Conservation (phyloP, 495 filamentous ascomycete species). For the Lepidopterella palustris region DNA sequence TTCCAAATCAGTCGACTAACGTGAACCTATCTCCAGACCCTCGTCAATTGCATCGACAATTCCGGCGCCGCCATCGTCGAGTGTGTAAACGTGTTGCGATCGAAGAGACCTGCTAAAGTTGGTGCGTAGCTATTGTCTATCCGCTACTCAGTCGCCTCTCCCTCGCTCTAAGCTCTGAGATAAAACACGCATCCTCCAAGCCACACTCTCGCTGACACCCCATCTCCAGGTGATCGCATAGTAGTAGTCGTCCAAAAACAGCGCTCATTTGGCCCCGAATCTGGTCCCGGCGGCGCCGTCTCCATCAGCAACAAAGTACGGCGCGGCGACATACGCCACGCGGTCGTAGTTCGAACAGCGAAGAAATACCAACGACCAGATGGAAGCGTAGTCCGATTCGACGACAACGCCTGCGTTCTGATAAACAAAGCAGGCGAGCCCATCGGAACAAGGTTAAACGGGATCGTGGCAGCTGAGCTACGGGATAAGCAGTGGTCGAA, state of each 20-base stretch:
- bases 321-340: conserved; percentile 93
- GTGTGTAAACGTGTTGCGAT: conserved; percentile 84
- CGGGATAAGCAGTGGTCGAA: conserved; percentile 90
- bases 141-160: neutral
- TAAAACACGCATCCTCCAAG: too few relatives aligned
- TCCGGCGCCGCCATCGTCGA: conserved; percentile 97
- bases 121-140: conserved; percentile 50
- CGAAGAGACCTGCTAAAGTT: conserved; percentile 83
- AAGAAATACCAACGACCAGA: conserved; percentile 82
- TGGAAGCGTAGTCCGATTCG: conserved; percentile 84
- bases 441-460: conserved; percentile 85
- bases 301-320: conserved; percentile 75
- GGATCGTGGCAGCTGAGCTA: conserved; percentile 81
- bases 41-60: conserved; percentile 99
- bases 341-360: conserved; percentile 83
- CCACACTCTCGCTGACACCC: neutral
- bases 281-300: conserved; percentile 47
- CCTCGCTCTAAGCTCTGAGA: too few relatives aligned
- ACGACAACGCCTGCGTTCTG: conserved; percentile 96
- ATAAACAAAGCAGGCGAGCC: conserved; percentile 97
- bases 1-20: conserved; percentile 8
- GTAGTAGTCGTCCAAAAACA: conserved; percentile 98
- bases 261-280: conserved; percentile 65
- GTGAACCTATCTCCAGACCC: conserved; percentile 55
- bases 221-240: conserved; percentile 76